These are phyloP conservation scores for Talaromyces sp. DNA, from an alignment of 2,329 filamentous ascomycete species.

Conservation along the genomic window DNA sequence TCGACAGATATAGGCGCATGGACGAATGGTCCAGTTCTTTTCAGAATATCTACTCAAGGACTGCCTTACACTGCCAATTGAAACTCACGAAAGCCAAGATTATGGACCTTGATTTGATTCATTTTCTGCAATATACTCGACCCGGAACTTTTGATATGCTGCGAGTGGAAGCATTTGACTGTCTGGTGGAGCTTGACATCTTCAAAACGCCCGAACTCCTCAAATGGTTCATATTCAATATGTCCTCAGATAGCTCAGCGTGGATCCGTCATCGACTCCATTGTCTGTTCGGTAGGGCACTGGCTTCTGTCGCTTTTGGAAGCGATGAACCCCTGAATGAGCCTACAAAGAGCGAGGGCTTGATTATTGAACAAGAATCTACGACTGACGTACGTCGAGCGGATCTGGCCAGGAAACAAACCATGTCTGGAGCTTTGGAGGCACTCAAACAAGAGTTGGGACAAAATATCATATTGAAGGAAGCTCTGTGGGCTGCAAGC, in stretches of 20 bases:
- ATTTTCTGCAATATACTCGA: slow-evolving; percentile 61
- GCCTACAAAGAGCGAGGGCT: slow-evolving; percentile 35
- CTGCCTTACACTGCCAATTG: slow-evolving; percentile 59
- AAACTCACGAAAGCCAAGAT: slow-evolving; percentile 54
- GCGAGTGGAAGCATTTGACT: slow-evolving; percentile 58
- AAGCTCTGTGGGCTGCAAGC: slow-evolving; percentile 57
- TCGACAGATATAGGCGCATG: slow-evolving; percentile 61
- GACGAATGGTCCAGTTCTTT: slow-evolving; percentile 66
- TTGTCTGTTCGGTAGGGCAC: slow-evolving; percentile 51
- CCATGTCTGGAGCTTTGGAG: slow-evolving; percentile 56
- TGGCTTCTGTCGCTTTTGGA: slow-evolving; percentile 60
- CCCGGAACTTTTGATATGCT: slow-evolving; percentile 59
- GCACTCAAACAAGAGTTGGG: slow-evolving; percentile 55
- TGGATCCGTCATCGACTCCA: slow-evolving; percentile 55
- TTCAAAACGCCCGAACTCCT: slow-evolving; percentile 52
- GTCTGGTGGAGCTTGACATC: slow-evolving; percentile 55
- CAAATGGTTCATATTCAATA: slow-evolving; percentile 55
- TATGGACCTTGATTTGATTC: slow-evolving; percentile 51
- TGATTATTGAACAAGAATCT: slow-evolving; percentile 59
- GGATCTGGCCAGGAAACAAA: slow-evolving; percentile 54
- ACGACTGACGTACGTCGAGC: slow-evolving; percentile 51
- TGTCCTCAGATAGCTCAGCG: slow-evolving; percentile 57
- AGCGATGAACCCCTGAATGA: slow-evolving; percentile 38
- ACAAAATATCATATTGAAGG: slow-evolving; percentile 48
- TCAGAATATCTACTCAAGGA: slow-evolving; percentile 62